Evolutionary conservation across 2,329 filamentous ascomycete species (phyloP).

Genomic region (Juglanconis oblonga): DNA sequence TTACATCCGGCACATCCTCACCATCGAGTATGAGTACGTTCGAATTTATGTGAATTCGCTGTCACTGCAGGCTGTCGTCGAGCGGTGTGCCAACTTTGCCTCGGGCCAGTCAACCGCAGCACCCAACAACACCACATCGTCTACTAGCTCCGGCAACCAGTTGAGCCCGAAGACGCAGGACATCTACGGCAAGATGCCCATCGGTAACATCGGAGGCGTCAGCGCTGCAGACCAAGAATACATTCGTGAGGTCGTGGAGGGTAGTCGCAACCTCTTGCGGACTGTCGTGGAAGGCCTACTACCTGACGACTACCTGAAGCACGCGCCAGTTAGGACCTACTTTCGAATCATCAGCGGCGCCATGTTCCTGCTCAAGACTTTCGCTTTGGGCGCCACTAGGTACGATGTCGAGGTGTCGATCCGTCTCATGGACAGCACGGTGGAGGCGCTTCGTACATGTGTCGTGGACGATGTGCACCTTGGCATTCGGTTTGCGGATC

Average conservation of each 20-base stretch:
- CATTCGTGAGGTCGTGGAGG: slow-evolving; percentile 73
- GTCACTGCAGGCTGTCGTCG: slow-evolving; percentile 89
- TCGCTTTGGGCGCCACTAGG: slow-evolving; percentile 75
- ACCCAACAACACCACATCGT: slow-evolving; percentile 30
- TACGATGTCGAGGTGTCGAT: slow-evolving; percentile 75
- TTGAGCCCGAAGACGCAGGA: slow-evolving; percentile 64
- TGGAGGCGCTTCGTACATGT: slow-evolving; percentile 70
- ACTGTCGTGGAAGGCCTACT: slow-evolving; percentile 75
- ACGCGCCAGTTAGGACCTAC: slow-evolving; percentile 79
- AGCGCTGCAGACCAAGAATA: slow-evolving; percentile 68
- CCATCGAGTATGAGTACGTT: slow-evolving; percentile 94
- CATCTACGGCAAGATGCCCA: slow-evolving; percentile 61
- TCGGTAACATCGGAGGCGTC: slow-evolving; percentile 62
- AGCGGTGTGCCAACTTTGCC: slow-evolving; percentile 80
- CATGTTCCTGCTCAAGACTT: slow-evolving; percentile 82
- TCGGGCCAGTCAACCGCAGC: slow-evolving; percentile 37
- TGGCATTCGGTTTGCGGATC: slow-evolving; percentile 78
- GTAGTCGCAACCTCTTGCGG: slow-evolving; percentile 71
- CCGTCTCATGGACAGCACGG: slow-evolving; percentile 70
- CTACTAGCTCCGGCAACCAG: slow-evolving; percentile 31
- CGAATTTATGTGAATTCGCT: slow-evolving; percentile 93
- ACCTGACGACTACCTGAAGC: slow-evolving; percentile 73
- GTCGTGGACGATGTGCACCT: slow-evolving; percentile 84
- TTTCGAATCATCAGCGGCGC: slow-evolving; percentile 83
- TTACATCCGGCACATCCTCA: slow-evolving; percentile 72